Evolutionary conservation across 2,329 filamentous ascomycete genomes (phyloP), one percentile per base, ranked within the genome.

Genomic region (Chaetomiaceae sp.): DNA sequence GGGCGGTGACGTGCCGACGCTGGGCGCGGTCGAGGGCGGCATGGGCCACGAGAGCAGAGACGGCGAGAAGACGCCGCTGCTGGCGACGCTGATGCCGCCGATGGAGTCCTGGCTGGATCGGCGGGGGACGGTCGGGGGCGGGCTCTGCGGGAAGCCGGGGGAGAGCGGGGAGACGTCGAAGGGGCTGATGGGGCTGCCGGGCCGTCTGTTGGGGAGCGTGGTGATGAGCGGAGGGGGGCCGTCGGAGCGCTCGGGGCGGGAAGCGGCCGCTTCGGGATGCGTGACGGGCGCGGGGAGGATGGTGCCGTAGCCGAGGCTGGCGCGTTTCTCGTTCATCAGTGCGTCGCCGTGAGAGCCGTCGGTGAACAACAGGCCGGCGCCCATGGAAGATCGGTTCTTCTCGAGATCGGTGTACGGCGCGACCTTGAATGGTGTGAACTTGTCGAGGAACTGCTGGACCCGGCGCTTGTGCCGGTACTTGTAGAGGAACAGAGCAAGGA

Each of bases 381-480:
- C 62, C 57, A 64, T 60, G 2, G 62, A 64, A 1, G 58, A 56
- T 2, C 62, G 57, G 25, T 61, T 62, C 43, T 49, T 59, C 12
- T 64, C 59, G 2, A 23, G 23, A 7, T 57, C 20, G 2, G 53
- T 56, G 52, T 64, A 64, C 2, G 59, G 49, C 2, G 59, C 29
- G 22, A 55, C 36, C 45, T 57, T 61, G 50, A 62, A 56, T 3
- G 62, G 62, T 2, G 58, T 63, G 54, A 53, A 61, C 37, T 54
- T 61, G 44, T 27, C 31, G 7, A 63, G 55, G 51, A 64, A 57
- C 17, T 54, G 47, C 22, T 63, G 62, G 11, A 64, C 58, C 9
- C 50, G 58, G n/a, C 43, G 55, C 4, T 29, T 61, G 29, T 53
- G 62, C 2, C 62, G 61, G 53, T 62, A 63, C n/a, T 44, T 59